Evolutionary conservation across 129 eudicot genomes (phyloP), one percentile per base, ranked within the genome.

Genomic region (Dittrichia graveolens): DNA sequence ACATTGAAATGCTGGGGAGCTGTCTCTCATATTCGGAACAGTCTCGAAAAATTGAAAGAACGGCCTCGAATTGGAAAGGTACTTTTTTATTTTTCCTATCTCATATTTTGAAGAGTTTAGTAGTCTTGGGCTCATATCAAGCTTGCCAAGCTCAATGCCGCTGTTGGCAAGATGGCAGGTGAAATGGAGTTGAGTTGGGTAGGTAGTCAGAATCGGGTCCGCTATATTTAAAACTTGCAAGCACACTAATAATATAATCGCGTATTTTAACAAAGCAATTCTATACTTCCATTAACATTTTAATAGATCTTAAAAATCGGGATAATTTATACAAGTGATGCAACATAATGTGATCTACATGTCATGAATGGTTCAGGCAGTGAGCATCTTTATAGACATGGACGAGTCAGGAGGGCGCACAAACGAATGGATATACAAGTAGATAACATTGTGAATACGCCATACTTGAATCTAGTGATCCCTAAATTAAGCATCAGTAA

Each of bases 61-160:
- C 84, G 99, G 34, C 99, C 99, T 40, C 85, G 99, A 70, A 95
- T 95, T 34, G 99, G 99, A 46, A 95, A 95, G 96, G 99, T 94
- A 82, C 42, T 1, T 14, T 69, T 47, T 47, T 24, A 24, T 24
- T 59, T 52, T 75, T 63, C 6, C 3, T 54, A 10, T 64, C 53
- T 19, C 69, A 5, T 64, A 41, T 65, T 24, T 24, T 24, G 2
- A 24, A 24, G 31, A 24, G 31, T 24, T 24, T 24, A 24, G 31
- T 24, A 63, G 4, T 41, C 48, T n/a, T 40, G 13, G 4, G 46
- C 6, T 39, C 35, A 4, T 13, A 43, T 63, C 49, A n/a, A 34
- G n/a, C 48, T 63, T 40, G 16, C 46, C 9, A 63, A 63, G 6
- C 37, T 41, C 31, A 24, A 24, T 24, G 31, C 31, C 2, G 31